A percentile compares a stretch with the other conserved stretches of the same genome.
These are phyloP conservation scores for Parastagonospora nodorum DNA, from an alignment of 2,329 filamentous ascomycete genomes.

Conservation along the genomic window DNA sequence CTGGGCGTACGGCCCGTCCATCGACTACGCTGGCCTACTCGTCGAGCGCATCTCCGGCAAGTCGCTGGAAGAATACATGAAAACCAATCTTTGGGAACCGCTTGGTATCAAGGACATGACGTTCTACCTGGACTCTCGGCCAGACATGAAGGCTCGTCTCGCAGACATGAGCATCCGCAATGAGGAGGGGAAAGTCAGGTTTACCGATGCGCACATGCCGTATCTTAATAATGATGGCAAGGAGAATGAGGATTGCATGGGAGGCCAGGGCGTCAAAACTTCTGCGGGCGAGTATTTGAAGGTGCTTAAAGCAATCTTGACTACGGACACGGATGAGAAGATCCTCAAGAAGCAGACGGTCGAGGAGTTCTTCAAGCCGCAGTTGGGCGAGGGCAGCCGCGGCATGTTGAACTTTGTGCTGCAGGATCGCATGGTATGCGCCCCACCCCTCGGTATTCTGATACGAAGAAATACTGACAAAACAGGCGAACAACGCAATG, in stretches of 20 bases:
- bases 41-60: slow-evolving; percentile 50
- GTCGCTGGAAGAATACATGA: slow-evolving; percentile 66
- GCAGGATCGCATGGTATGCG: slow-evolving; percentile 17
- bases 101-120: slow-evolving; percentile 57
- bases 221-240: slow-evolving; percentile 21
- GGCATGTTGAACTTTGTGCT: slow-evolving; percentile 43
- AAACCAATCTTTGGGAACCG: slow-evolving; percentile 54
- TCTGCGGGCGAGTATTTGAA: slow-evolving; percentile 36
- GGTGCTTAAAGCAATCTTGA: slow-evolving; percentile 35
- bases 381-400: slow-evolving; percentile 24
- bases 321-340: slow-evolving; percentile 26
- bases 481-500: slow-evolving; percentile 27
- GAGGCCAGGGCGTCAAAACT: slow-evolving; percentile 31
- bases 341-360: slow-evolving; percentile 31
- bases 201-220: slow-evolving; percentile 5
- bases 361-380: slow-evolving; percentile 39
- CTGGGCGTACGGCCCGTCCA: slow-evolving; percentile 56
- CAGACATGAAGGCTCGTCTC: slow-evolving; percentile 24
- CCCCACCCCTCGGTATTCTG: neutral
- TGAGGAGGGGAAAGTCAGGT: slow-evolving; percentile 15
- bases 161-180: slow-evolving; percentile 38
- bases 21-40: slow-evolving; percentile 56
- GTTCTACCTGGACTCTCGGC: slow-evolving; percentile 53
- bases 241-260: slow-evolving; percentile 28
- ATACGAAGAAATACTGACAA: neutral